phyloP scores from a whole-genome alignment of 768 basidiomycete genomes.

The Filobasidium floriforme region DNA sequence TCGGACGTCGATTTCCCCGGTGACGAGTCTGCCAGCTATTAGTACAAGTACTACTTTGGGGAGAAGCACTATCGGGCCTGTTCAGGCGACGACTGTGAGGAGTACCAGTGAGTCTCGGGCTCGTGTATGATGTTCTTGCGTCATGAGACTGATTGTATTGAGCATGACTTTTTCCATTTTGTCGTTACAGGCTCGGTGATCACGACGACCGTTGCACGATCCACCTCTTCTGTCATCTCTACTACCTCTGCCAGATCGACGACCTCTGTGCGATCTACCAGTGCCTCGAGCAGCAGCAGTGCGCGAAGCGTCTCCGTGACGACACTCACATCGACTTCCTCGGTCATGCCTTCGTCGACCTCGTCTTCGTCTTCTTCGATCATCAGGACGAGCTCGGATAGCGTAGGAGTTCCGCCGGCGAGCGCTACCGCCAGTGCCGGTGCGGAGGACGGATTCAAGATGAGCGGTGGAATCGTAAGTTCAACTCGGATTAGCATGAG shows the following conservation, averaged over 20 bases:
- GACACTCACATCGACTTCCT: neutral
- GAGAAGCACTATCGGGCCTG: neutral
- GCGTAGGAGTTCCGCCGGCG: neutral
- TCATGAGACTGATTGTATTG: neutral
- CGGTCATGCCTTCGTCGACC: neutral
- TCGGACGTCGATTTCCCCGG: neutral
- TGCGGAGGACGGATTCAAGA: constrained; percentile 3
- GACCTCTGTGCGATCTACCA: neutral
- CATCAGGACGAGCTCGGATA: neutral
- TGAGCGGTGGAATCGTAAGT: constrained; percentile 8
- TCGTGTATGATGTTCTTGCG: neutral
- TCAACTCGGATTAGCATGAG: neutral
- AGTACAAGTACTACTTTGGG: neutral
- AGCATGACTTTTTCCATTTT: neutral
- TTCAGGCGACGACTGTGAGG: neutral
- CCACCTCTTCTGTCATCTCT: neutral
- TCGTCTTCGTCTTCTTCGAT: neutral
- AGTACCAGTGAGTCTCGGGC: neutral
- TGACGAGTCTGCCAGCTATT: neutral
- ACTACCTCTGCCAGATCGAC: neutral
- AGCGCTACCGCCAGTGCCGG: neutral
- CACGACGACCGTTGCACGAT: neutral
- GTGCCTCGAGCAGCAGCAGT: constrained; percentile 1
- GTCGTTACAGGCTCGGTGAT: neutral
- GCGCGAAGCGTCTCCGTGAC: neutral